Base-by-base conservation (phyloP, 371 early-diverging fungal species). In the Mucor lusitanicus region DNA sequence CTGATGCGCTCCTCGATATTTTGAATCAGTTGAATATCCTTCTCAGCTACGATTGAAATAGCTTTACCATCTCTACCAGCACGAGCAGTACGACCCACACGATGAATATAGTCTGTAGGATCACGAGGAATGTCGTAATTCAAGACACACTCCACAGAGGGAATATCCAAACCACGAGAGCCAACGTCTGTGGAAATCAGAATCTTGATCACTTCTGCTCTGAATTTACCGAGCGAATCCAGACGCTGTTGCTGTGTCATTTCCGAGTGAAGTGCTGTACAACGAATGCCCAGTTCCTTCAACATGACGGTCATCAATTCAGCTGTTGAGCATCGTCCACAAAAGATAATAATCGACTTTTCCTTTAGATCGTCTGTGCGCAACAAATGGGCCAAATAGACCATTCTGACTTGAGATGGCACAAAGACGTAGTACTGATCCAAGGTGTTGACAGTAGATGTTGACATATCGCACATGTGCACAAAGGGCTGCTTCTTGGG, bases 81-180 rank as follows among this genome's bases (percentile, higher is more conserved):
- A 78, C 99, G 92, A 32, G 99, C 99, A 12, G 99, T 99, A 83
- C 99, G 93, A 69, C 99, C 99, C 6, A 99, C 97, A 63, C 99
- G 89, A 80, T 99, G 99, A 61, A 99, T 93, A 74, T 99, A 99
- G 68, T 97, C 98, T 46, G 96, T 93, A 8, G 98, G 92, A 75
- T 95, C 94, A n/a, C 94, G 90, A n/a, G 99, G 99, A 11, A 99
- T 84, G 76, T 99, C 98, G 78, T 93, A 98, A 71, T 99, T 99
- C 62, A 99, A 78, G 7, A 99, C 99, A 50, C 94, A 74, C 63
- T 96, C 89, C 6, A 99, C 99, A 0, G 92, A 85, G 12, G 98
- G 97, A 66, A 99, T 99, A 89, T 99, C 99, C 54, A 99, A 84
- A 79, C 99, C 99, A 85, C 99, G 91, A 79, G 93, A 91, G 46